These are phyloP conservation scores for Taiozyma onychis DNA, from an alignment of 1,139 yeast species.

Conservation along the genomic window DNA sequence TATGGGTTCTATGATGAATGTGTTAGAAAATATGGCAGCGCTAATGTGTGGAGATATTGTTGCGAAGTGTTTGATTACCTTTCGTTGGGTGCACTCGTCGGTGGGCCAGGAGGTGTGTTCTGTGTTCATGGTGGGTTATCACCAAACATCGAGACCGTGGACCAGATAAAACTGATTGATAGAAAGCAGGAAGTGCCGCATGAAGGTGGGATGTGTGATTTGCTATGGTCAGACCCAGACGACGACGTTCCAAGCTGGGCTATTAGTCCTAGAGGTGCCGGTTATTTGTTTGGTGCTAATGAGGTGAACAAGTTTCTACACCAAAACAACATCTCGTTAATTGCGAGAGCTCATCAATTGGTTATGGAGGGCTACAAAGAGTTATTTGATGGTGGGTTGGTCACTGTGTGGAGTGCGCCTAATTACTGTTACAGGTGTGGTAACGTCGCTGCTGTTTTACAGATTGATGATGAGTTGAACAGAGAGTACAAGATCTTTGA, in stretches of 20 bases:
- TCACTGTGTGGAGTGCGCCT: constrained; percentile 98
- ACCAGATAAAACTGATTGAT: constrained; percentile 61
- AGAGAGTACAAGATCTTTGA: constrained; percentile 82
- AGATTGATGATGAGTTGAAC: constrained; percentile 63
- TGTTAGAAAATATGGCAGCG: constrained; percentile 88
- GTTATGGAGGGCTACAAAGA: constrained; percentile 97
- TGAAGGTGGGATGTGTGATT: constrained; percentile 98
- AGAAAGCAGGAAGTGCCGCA: constrained; percentile 93
- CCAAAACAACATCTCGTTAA: constrained; percentile 72
- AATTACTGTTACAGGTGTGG: constrained; percentile 97
- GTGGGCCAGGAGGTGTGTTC: constrained; percentile 56
- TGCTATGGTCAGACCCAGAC: constrained; percentile 97
- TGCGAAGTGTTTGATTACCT: constrained; percentile 86
- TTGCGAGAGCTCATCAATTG: constrained; percentile 96
- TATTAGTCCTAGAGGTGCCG: constrained; percentile 96
- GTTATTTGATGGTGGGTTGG: constrained; percentile 80
- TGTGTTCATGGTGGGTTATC: constrained; percentile 97
- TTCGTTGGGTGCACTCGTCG: constrained; percentile 90
- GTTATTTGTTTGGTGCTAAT: constrained; percentile 86
- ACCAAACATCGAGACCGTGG: constrained; percentile 86
- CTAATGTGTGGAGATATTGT: constrained; percentile 85
- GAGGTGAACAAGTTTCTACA: constrained; percentile 82
- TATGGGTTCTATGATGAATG: constrained; percentile 99
- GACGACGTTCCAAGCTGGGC: constrained; percentile 98
- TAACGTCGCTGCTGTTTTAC: constrained; percentile 86